Conservation (phyloP, 2,329 filamentous ascomycete species). For the Sclerotinia trifoliorum region DNA sequence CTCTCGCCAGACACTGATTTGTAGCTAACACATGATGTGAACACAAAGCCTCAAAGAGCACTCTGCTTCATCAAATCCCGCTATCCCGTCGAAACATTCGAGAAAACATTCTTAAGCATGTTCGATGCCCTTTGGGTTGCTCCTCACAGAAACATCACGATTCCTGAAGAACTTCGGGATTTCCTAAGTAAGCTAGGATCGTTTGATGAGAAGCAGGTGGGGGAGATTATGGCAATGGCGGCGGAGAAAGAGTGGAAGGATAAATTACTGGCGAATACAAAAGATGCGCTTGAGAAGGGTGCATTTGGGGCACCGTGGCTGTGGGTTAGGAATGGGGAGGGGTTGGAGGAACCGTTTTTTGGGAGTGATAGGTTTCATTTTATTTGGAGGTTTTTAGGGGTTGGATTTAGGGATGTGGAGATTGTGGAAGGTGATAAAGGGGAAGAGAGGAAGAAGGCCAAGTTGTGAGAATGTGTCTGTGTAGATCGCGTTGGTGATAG, state of each 20-base stretch:
- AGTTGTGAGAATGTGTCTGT: not conserved
- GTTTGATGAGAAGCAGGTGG: conserved; percentile 54
- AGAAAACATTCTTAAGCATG: conserved; percentile 53
- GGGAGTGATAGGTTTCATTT: conserved; percentile 72
- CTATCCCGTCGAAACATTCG: conserved; percentile 51
- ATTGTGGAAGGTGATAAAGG: conserved; percentile 40
- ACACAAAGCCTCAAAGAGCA: conserved; percentile 60
- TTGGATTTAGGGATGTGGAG: conserved; percentile 58
- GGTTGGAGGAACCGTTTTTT: conserved; percentile 67
- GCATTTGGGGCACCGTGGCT: conserved; percentile 79
- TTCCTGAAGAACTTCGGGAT: conserved; percentile 52
- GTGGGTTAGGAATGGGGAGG: conserved; percentile 59
- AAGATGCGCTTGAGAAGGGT: conserved; percentile 60
- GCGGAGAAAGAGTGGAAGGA: conserved; percentile 51
- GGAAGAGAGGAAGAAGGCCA: conserved; percentile 22
- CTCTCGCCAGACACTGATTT: not conserved
- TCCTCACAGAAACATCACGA: conserved; percentile 57
- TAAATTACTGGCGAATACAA: conserved; percentile 57
- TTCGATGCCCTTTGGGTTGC: conserved; percentile 63
- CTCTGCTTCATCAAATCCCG: conserved; percentile 64
- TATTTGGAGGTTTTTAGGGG: conserved; percentile 63
- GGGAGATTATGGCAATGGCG: conserved; percentile 54
- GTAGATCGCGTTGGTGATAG: not conserved
- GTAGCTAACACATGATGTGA: conserved; percentile 5
- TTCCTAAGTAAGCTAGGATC: conserved; percentile 40